A percentile compares a stretch with the other conserved stretches of the same genome.
These are phyloP conservation scores for Teratosphaeriaceae sp. DNA, from an alignment of 2,329 filamentous ascomycete genomes.

Conservation along the genomic window DNA sequence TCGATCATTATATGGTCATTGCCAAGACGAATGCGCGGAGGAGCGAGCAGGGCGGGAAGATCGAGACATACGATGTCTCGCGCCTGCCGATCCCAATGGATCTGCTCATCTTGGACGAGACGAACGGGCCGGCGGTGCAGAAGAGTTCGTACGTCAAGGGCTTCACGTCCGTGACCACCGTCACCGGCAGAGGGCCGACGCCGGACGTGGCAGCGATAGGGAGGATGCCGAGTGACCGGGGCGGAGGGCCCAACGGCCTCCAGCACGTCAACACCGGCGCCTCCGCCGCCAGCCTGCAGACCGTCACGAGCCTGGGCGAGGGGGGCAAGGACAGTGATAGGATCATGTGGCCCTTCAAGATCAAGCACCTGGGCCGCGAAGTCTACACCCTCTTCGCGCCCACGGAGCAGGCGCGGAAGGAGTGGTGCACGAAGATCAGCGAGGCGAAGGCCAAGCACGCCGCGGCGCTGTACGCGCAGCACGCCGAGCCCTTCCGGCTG, in stretches of 20 bases:
- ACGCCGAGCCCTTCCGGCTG: conserved; percentile 90
- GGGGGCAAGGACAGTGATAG: conserved; percentile 66
- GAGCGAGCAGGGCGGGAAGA: conserved; percentile 67
- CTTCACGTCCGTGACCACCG: conserved; percentile 59
- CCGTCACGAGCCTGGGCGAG: conserved; percentile 46
- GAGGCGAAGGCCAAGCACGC: conserved; percentile 94
- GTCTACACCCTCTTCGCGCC: conserved; percentile 86
- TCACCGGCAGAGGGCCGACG: conserved; percentile 33
- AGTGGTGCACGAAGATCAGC: conserved; percentile 92
- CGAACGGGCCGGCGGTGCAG: conserved; percentile 83
- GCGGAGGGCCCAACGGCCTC: conserved; percentile 44
- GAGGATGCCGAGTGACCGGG: conserved; percentile 32
- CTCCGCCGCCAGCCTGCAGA: conserved; percentile 44
- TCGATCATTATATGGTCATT: conserved; percentile 93
- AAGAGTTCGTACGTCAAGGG: conserved; percentile 67
- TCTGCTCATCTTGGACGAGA: conserved; percentile 82
- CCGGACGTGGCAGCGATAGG: conserved; percentile 47
- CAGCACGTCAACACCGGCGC: conserved; percentile 62
- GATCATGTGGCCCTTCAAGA: conserved; percentile 85
- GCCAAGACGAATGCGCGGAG: conserved; percentile 66
- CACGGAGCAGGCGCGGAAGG: conserved; percentile 64
- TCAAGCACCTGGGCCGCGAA: conserved; percentile 93
- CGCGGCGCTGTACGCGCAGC: conserved; percentile 79
- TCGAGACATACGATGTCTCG: conserved; percentile 83
- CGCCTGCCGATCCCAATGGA: conserved; percentile 97